phyloP scores from a whole-genome alignment of 805 yeast species.

The Torulaspora maleeae region DNA sequence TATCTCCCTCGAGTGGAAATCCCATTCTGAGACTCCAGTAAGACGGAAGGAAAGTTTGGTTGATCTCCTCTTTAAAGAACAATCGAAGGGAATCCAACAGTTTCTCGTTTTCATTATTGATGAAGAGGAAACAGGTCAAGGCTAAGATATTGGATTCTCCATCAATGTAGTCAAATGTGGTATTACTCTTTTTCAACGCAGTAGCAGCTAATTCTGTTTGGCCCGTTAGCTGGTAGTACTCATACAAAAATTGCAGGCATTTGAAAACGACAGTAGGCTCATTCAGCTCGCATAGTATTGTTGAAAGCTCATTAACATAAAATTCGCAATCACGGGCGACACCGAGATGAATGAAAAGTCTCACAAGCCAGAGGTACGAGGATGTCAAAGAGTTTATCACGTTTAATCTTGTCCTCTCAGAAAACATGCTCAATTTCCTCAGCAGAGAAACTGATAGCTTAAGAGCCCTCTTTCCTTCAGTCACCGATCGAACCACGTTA shows the following conservation, averaged over 20 bases:
- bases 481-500: conserved; percentile 24
- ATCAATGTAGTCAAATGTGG: conserved; percentile 26
- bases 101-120: conserved; percentile 22
- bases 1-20: conserved; percentile 9
- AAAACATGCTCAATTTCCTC: conserved; percentile 35
- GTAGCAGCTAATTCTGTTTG: conserved; percentile 12
- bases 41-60: conserved; percentile 13
- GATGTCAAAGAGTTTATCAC: conserved; percentile 36
- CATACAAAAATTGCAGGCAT: conserved; percentile 16
- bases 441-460: conserved; percentile 51
- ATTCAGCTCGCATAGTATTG: conserved; percentile 33
- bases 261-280: conserved; percentile 29
- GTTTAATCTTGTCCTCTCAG: conserved; percentile 36
- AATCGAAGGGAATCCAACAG: conserved; percentile 19
- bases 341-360: conserved; percentile 46
- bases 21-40: conserved; percentile 29
- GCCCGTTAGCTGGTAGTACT: conserved; percentile 24
- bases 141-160: conserved; percentile 27
- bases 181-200: conserved; percentile 15
- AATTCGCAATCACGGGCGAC: conserved; percentile 54
- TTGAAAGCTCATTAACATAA: conserved; percentile 48
- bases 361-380: conserved; percentile 40
- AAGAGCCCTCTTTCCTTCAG: conserved; percentile 45
- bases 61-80: conserved; percentile 16
- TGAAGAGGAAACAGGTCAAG: conserved; percentile 18